Evolutionary conservation across 495 filamentous ascomycete genomes (phyloP).

Genomic region (Talaromyces wortmannii): DNA sequence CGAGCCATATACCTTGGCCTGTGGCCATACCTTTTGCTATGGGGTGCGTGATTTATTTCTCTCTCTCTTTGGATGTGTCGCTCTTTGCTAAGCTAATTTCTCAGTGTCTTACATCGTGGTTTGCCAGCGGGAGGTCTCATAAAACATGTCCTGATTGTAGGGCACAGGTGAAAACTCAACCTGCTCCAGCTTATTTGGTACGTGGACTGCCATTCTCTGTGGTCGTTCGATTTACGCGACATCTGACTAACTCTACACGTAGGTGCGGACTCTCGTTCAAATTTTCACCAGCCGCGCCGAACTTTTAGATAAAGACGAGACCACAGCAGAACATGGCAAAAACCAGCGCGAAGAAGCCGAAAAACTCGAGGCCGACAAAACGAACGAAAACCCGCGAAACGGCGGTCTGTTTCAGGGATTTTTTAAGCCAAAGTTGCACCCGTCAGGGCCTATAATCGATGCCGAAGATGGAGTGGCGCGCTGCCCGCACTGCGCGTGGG

Average conservation of each 20-base stretch:
- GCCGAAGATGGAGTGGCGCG: slow-evolving; percentile 54
- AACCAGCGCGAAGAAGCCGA: slow-evolving; percentile 56
- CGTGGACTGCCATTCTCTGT: slow-evolving; percentile 8
- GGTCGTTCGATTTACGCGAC: too few species aligned
- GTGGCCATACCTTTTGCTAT: slow-evolving; percentile 74
- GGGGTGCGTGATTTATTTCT: slow-evolving; percentile 32
- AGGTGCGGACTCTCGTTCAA: slow-evolving; percentile 63
- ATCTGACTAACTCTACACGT: slow-evolving; percentile 3
- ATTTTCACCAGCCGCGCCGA: slow-evolving; percentile 58
- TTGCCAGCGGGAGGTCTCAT: slow-evolving; percentile 48
- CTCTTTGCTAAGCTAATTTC: slow-evolving; percentile 10
- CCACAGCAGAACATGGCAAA: slow-evolving; percentile 49
- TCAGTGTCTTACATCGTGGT: slow-evolving; percentile 63
- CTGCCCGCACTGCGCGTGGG: slow-evolving; percentile 60
- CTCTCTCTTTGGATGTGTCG: neutral
- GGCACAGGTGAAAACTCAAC: slow-evolving; percentile 47
- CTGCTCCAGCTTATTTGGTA: slow-evolving; percentile 67
- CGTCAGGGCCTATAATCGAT: slow-evolving; percentile 41
- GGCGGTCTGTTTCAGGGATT: slow-evolving; percentile 61
- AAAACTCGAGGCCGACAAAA: slow-evolving; percentile 49
- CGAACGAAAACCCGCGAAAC: slow-evolving; percentile 35
- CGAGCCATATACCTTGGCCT: slow-evolving; percentile 65
- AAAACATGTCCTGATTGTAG: slow-evolving; percentile 72
- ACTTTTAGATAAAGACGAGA: slow-evolving; percentile 56
- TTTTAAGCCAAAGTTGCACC: slow-evolving; percentile 36